Conservation (phyloP, 208 protist genomes). For the Strigomonas galati region DNA sequence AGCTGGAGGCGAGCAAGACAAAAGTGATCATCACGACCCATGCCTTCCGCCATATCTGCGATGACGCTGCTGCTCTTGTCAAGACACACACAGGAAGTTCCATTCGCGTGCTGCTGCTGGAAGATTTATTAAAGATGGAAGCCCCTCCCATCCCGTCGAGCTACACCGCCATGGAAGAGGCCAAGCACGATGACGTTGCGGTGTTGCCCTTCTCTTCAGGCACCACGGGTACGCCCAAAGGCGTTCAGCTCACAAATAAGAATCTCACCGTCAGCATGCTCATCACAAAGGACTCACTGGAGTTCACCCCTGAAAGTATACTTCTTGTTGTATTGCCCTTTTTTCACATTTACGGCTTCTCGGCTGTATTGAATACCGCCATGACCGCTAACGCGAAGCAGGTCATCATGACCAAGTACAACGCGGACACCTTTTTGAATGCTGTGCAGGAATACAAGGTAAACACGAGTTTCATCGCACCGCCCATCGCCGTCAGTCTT, state of each 20-base stretch:
- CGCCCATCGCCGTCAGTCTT: conserved; percentile 67
- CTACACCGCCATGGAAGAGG: conserved; percentile 11
- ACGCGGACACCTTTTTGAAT: conserved; percentile 36
- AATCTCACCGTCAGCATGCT: conserved; percentile 26
- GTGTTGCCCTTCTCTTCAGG: conserved; percentile 27
- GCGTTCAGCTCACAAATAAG: conserved; percentile 44
- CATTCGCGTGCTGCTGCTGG: not conserved
- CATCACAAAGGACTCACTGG: no score
- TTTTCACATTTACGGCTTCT: conserved; percentile 87
- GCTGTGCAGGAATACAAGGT: conserved; percentile 49
- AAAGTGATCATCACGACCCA: conserved; percentile 23
- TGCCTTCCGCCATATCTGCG: conserved; percentile 8
- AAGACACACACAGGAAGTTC: not conserved
- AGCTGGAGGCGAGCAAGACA: conserved; percentile 18
- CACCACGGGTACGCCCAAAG: conserved; percentile 42
- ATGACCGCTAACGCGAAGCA: conserved; percentile 28
- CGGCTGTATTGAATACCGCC: conserved; percentile 31
- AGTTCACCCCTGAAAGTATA: not conserved
- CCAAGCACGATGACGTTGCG: conserved; percentile 15
- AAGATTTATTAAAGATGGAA: not conserved
- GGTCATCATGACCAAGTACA: conserved; percentile 58
- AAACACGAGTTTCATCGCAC: conserved; percentile 53
- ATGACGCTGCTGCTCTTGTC: not conserved
- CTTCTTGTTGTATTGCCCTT: not conserved
- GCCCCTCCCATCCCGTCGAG: conserved; percentile 7